A percentile compares a stretch with the other conserved stretches of the same genome.
These are phyloP conservation scores for Aspergillus felis DNA, from an alignment of 2,329 filamentous ascomycete genomes.

Conservation along the genomic window DNA sequence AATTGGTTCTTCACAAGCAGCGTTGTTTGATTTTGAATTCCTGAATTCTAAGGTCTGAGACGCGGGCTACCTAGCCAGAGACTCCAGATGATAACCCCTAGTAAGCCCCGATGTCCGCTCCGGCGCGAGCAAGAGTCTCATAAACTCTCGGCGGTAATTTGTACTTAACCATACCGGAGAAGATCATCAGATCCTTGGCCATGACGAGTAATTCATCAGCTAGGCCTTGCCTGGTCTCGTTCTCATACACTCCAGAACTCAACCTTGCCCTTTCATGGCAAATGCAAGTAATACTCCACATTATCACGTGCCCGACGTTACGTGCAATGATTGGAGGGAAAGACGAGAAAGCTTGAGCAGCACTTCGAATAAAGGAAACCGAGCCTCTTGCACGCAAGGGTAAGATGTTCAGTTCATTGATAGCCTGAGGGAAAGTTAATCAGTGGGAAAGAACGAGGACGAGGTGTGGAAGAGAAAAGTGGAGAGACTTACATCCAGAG, in stretches of 20 bases:
- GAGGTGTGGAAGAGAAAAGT: neutral
- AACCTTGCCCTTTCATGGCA: slow-evolving; percentile 71
- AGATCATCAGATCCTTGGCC: slow-evolving; percentile 87
- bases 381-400: slow-evolving; percentile 73
- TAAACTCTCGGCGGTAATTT: slow-evolving; percentile 82
- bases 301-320: slow-evolving; percentile 84
- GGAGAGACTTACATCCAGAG: slow-evolving; percentile 59
- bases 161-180: slow-evolving; percentile 88
- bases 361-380: slow-evolving; percentile 71
- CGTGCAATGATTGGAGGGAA: slow-evolving; percentile 77
- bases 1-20: neutral
- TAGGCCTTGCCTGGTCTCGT: slow-evolving; percentile 45
- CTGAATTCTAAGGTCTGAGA: neutral
- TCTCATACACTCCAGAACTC: slow-evolving; percentile 66
- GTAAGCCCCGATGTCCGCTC: slow-evolving; percentile 57
- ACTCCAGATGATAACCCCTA: slow-evolving; percentile 12
- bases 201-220: slow-evolving; percentile 71
- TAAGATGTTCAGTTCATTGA: slow-evolving; percentile 71
- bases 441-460: slow-evolving; percentile 1
- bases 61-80: neutral
- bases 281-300: slow-evolving; percentile 91
- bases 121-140: slow-evolving; percentile 79
- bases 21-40: neutral
- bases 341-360: slow-evolving; percentile 74
- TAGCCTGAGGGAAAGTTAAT: slow-evolving; percentile 52